Percentiles rank a stretch among this genome's conserved stretches.
phyloP scores from a whole-genome alignment of 306 rosid species.

The Castanospermum australe region DNA sequence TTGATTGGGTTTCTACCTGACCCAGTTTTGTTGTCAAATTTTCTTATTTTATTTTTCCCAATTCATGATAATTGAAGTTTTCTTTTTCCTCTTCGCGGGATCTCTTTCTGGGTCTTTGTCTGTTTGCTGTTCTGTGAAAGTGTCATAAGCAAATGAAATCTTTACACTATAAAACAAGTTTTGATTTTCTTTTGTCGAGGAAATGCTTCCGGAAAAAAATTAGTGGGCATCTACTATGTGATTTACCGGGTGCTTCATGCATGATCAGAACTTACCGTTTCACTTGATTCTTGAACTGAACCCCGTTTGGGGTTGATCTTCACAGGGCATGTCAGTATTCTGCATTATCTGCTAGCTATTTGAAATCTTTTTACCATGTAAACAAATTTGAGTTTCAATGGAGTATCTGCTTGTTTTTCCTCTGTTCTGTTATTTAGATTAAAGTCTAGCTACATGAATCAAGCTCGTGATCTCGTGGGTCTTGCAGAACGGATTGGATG shows the following conservation, averaged over 20 bases:
- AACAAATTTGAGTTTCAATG: slow-evolving; percentile 18
- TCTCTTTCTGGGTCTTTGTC: slow-evolving; percentile 37
- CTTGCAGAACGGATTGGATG: slow-evolving; percentile 47
- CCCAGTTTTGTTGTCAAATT: background rate
- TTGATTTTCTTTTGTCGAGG: slow-evolving; percentile 3
- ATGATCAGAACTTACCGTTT: slow-evolving; percentile 24
- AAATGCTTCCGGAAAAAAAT: slow-evolving; percentile 8
- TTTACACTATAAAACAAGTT: background rate
- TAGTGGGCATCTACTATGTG: background rate
- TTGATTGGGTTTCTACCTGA: slow-evolving; percentile 17
- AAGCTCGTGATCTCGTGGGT: slow-evolving; percentile 45
- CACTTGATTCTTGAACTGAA: slow-evolving; percentile 1
- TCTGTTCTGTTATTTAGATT: slow-evolving; percentile 5
- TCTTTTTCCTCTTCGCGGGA: slow-evolving; percentile 23
- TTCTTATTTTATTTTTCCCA: background rate
- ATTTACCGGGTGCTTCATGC: slow-evolving; percentile 22
- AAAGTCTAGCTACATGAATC: slow-evolving; percentile 23
- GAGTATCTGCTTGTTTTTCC: slow-evolving; percentile 7
- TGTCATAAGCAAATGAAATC: slow-evolving; percentile 27
- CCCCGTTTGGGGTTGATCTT: slow-evolving; percentile 21
- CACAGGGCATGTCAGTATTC: slow-evolving; percentile 16
- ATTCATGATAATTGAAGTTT: background rate
- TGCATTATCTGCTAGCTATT: slow-evolving; percentile 27
- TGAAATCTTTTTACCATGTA: background rate
- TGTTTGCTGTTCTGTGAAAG: slow-evolving; percentile 29